Conservation (phyloP, 1,284 basidiomycete genomes). For the Pterulicium gracile region DNA sequence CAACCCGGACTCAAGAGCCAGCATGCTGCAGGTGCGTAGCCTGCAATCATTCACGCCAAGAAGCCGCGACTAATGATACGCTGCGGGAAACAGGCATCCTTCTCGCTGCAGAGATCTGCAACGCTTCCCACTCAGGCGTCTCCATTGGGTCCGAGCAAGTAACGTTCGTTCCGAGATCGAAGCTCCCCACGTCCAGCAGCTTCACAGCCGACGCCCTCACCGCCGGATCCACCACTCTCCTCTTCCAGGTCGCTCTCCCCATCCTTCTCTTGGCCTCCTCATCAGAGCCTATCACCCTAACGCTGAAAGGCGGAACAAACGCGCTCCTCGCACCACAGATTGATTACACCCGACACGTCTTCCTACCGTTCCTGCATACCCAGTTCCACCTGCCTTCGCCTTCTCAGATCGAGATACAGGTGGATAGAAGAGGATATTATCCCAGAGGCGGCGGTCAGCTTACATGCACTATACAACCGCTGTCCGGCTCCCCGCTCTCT, state of each 20-base stretch:
- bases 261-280: constrained; percentile 44
- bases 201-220: constrained; percentile 53
- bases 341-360: constrained; percentile 52
- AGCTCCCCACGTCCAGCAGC: constrained; percentile 26
- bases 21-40: constrained; percentile 45
- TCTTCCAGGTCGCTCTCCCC: constrained; percentile 62
- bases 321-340: constrained; percentile 56
- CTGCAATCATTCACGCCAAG: neutral
- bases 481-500: constrained; percentile 29
- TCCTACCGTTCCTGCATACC: constrained; percentile 50
- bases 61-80: neutral
- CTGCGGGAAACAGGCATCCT: constrained; percentile 35
- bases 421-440: constrained; percentile 51
- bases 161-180: constrained; percentile 37
- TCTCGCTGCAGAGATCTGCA: constrained; percentile 47
- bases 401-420: constrained; percentile 30
- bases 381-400: constrained; percentile 32
- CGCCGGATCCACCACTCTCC: constrained; percentile 57
- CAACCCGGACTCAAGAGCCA: constrained; percentile 58
- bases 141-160: constrained; percentile 37
- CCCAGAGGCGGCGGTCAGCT: constrained; percentile 62
- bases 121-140: constrained; percentile 39
- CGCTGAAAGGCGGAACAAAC: constrained; percentile 60
- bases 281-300: constrained; percentile 20
- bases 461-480: constrained; percentile 28